Conservation (phyloP, 441 rosid species). For the Populus hybrid region DNA sequence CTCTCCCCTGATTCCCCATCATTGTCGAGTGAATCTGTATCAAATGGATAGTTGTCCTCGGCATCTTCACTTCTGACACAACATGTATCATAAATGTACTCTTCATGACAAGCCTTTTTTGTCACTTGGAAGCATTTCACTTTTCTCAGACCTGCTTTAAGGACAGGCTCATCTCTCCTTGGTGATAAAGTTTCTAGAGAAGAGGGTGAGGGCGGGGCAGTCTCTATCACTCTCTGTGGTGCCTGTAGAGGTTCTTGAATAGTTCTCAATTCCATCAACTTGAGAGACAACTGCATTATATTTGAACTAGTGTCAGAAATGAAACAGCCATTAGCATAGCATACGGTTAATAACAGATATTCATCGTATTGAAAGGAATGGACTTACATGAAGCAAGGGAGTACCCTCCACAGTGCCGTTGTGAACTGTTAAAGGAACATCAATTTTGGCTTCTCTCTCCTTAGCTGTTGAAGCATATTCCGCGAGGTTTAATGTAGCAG, state of each 20-base stretch:
- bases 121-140: conserved; percentile 52
- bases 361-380: background rate
- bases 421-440: conserved; percentile 38
- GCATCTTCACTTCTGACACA: conserved; percentile 42
- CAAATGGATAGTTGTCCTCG: conserved; percentile 34
- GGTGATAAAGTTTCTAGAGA: conserved; percentile 29
- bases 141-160: conserved; percentile 64
- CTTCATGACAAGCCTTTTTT: conserved; percentile 49
- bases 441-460: conserved; percentile 47
- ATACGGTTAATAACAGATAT: too few relatives aligned
- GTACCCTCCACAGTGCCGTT: conserved; percentile 20
- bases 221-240: conserved; percentile 28
- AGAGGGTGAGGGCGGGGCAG: conserved; percentile 32
- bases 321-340: background rate
- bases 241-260: conserved; percentile 37
- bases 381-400: conserved; percentile 49
- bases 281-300: conserved; percentile 34
- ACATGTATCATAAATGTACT: conserved; percentile 37
- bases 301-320: conserved; percentile 11
- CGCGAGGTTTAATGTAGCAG: conserved; percentile 52
- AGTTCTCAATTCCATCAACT: conserved; percentile 31
- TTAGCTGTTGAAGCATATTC: conserved; percentile 40
- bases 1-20: conserved; percentile 38
- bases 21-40: conserved; percentile 51
- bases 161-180: conserved; percentile 53